These are phyloP conservation scores for Furcasterigmium sp. DNA, from an alignment of 2,329 filamentous ascomycete species.

Conservation along the genomic window DNA sequence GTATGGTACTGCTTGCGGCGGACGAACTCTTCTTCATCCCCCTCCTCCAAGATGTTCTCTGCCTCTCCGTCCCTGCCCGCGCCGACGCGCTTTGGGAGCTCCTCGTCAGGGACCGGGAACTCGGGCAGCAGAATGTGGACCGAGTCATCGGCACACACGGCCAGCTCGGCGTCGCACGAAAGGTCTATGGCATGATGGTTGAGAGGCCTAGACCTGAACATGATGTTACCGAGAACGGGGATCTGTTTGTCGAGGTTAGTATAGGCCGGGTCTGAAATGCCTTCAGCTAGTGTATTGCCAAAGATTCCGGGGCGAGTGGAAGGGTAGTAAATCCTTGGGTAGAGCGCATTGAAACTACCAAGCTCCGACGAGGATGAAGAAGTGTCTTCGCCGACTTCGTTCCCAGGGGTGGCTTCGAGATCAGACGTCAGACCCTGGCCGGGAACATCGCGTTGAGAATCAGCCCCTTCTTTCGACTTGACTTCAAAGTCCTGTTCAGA, in stretches of 20 bases:
- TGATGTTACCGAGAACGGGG: slow-evolving; percentile 41
- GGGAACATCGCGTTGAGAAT: too few species aligned
- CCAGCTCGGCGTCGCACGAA: slow-evolving; percentile 54
- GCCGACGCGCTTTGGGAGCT: too few species aligned
- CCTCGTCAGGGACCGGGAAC: slow-evolving; percentile 20
- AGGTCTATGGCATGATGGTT: slow-evolving; percentile 39
- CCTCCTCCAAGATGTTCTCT: neutral
- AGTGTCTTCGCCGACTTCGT: too few species aligned
- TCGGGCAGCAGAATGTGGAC: slow-evolving; percentile 47
- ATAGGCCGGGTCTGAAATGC: neutral
- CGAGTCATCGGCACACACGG: slow-evolving; percentile 51
- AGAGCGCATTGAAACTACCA: too few species aligned
- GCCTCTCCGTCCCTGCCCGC: too few species aligned
- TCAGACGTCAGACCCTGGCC: too few species aligned
- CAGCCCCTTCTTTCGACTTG: too few species aligned
- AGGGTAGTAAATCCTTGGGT: too few species aligned
- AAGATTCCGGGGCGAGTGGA: neutral
- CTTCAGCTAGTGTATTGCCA: neutral
- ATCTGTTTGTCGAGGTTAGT: slow-evolving; percentile 21
- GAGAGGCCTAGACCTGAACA: slow-evolving; percentile 36
- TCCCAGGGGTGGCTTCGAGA: too few species aligned
- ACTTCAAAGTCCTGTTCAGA: too few species aligned
- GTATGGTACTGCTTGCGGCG: slow-evolving; percentile 24
- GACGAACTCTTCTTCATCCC: slow-evolving; percentile 1
- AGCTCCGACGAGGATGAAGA: too few species aligned